A percentile compares a stretch with the other conserved stretches of the same genome.
Conservation (phyloP, 2,329 filamentous ascomycete genomes). For the Sporothrix pallida region DNA sequence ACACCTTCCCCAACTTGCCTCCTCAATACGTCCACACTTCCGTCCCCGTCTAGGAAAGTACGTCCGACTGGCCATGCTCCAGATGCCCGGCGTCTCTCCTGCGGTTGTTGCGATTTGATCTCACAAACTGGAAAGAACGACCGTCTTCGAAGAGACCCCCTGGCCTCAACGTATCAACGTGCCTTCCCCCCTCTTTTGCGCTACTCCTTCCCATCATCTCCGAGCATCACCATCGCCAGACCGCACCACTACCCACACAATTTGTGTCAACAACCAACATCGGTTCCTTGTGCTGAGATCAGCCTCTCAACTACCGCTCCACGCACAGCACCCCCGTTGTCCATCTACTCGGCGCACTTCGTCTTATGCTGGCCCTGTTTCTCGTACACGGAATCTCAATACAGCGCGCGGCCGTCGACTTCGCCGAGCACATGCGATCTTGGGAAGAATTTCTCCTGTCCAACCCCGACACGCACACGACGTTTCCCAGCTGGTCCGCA, state of each 20-base stretch:
- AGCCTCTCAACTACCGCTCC: neutral
- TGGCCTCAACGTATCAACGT: neutral
- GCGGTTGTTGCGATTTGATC: slow-evolving; percentile 8
- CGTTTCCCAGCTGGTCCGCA: neutral
- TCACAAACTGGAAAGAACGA: slow-evolving; percentile 12
- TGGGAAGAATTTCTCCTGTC: slow-evolving; percentile 24
- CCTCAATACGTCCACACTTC: neutral
- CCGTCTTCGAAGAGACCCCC: neutral
- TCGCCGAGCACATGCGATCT: neutral
- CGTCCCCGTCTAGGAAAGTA: slow-evolving; percentile 22
- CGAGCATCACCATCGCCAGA: slow-evolving; percentile 12
- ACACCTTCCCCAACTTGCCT: neutral
- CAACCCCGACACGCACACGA: neutral
- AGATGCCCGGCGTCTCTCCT: neutral
- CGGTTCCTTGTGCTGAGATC: neutral
- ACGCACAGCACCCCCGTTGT: too few species aligned
- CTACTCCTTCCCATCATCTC: neutral
- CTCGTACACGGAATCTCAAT: slow-evolving; percentile 8
- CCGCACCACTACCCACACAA: neutral
- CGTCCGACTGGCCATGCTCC: slow-evolving; percentile 20
- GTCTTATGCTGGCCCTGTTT: neutral
- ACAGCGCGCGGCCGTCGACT: slow-evolving; percentile 21
- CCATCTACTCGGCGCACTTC: neutral
- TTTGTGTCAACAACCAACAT: neutral
- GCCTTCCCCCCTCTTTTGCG: neutral